Evolutionary conservation across 1,284 basidiomycete species (phyloP).

Genomic region (Ganoderma multipileum): DNA sequence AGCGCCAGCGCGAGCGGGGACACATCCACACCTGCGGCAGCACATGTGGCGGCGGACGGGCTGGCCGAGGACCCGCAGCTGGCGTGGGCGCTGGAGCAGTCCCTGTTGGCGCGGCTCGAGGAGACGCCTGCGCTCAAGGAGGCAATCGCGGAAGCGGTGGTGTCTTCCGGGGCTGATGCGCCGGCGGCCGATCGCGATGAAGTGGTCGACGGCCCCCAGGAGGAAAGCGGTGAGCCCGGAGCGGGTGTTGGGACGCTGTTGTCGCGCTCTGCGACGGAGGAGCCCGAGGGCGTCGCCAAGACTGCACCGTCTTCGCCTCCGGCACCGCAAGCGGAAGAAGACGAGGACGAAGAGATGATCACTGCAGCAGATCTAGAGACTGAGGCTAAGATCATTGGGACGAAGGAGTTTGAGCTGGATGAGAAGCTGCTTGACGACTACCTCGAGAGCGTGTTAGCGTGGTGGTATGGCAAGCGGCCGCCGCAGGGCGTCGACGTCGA

Average conservation of each 20-base stretch:
- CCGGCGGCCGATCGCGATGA: neutral
- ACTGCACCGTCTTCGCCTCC: constrained; percentile 14
- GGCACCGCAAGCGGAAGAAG: constrained; percentile 20
- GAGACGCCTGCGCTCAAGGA: constrained; percentile 16
- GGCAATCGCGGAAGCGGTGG: neutral
- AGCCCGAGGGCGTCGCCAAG: constrained; percentile 9
- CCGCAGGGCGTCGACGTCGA: constrained; percentile 72
- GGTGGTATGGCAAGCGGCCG: constrained; percentile 77
- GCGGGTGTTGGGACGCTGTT: neutral
- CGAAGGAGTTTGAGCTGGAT: constrained; percentile 66
- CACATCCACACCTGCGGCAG: too few relatives aligned
- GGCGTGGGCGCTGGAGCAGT: constrained; percentile 48
- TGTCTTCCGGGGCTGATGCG: neutral
- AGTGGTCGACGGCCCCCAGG: neutral
- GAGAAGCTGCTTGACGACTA: constrained; percentile 61
- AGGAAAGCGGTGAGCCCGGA: neutral
- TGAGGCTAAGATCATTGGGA: constrained; percentile 65
- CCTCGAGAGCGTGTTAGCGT: constrained; percentile 64
- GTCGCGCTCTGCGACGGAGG: neutral
- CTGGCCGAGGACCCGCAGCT: constrained; percentile 43
- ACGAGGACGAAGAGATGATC: constrained; percentile 25
- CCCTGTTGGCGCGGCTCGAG: constrained; percentile 27
- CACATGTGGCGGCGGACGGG: constrained; percentile 4
- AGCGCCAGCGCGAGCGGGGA: neutral
- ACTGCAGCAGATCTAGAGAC: constrained; percentile 28